These are phyloP conservation scores for Colletotrichum truncatum DNA, from an alignment of 2,329 filamentous ascomycete genomes.

Conservation along the genomic window DNA sequence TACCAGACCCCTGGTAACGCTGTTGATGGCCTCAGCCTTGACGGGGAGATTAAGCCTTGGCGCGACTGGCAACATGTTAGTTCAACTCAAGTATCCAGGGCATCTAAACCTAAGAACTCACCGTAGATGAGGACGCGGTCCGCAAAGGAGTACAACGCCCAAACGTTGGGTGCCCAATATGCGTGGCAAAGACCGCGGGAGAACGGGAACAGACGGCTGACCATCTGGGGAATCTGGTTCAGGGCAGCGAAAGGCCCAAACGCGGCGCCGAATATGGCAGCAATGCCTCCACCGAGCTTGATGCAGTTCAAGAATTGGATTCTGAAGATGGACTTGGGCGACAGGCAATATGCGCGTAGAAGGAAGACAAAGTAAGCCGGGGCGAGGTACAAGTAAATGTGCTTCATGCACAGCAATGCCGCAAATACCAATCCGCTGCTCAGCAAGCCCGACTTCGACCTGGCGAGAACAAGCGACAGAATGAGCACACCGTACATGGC, in stretches of 20 bases:
- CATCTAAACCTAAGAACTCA: constrained; percentile 53
- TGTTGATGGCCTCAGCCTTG: constrained; percentile 79
- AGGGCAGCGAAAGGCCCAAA: constrained; percentile 89
- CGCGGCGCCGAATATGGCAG: constrained; percentile 77
- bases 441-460: constrained; percentile 78
- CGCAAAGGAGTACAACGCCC: constrained; percentile 94
- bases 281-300: constrained; percentile 81
- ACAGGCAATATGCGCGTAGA: constrained; percentile 88
- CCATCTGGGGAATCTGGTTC: constrained; percentile 84
- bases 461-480: constrained; percentile 84
- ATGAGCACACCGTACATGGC: constrained; percentile 93
- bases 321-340: constrained; percentile 77
- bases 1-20: constrained; percentile 91
- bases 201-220: constrained; percentile 91
- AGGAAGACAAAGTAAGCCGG: constrained; percentile 96
- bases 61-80: constrained; percentile 68
- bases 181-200: constrained; percentile 94
- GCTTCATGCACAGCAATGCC: constrained; percentile 89
- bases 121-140: constrained; percentile 85
- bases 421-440: constrained; percentile 86
- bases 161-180: constrained; percentile 98
- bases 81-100: background rate
- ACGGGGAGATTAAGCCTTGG: constrained; percentile 81
- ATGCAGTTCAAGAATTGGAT: constrained; percentile 82
- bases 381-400: constrained; percentile 96